phyloP scores from a whole-genome alignment of 2,329 filamentous ascomycete genomes.

The Xylariaceae sp. region DNA sequence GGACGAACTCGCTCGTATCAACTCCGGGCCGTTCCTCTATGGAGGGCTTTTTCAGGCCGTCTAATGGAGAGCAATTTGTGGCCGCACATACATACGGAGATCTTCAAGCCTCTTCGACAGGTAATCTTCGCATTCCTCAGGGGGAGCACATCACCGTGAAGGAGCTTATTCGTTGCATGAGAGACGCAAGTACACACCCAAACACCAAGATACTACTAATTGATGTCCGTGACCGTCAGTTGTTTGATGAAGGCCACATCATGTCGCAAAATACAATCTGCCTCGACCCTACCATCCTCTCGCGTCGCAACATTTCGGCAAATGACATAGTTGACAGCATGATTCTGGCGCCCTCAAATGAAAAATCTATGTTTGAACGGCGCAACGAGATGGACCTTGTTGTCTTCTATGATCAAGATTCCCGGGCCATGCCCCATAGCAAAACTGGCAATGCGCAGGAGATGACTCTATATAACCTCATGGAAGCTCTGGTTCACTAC shows the following conservation, averaged over 20 bases:
- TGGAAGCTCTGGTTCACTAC: slow-evolving; percentile 76
- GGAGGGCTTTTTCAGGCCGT: slow-evolving; percentile 28
- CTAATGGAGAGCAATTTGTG: slow-evolving; percentile 33
- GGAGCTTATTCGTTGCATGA: slow-evolving; percentile 66
- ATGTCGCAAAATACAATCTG: slow-evolving; percentile 80
- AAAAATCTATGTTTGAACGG: slow-evolving; percentile 67
- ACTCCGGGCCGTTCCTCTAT: slow-evolving; percentile 28
- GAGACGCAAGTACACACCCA: slow-evolving; percentile 42
- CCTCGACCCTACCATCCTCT: slow-evolving; percentile 71
- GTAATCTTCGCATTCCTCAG: slow-evolving; percentile 48
- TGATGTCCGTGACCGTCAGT: slow-evolving; percentile 73
- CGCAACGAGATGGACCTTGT: slow-evolving; percentile 77
- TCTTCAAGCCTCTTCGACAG: slow-evolving; percentile 33
- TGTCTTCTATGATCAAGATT: slow-evolving; percentile 79
- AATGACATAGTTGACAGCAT: slow-evolving; percentile 61
- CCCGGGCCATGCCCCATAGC: slow-evolving; percentile 45
- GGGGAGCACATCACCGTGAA: slow-evolving; percentile 59
- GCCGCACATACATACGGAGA: slow-evolving; percentile 29
- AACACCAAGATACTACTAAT: slow-evolving; percentile 70
- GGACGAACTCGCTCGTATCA: slow-evolving; percentile 51
- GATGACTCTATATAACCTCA: slow-evolving; percentile 63
- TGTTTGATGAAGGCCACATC: slow-evolving; percentile 86
- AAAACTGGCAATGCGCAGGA: slow-evolving; percentile 36
- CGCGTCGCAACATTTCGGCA: slow-evolving; percentile 62
- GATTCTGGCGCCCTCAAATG: slow-evolving; percentile 65